Evolutionary conservation across 2,329 filamentous ascomycete species (phyloP).

Genomic region (Botryotinia convoluta): DNA sequence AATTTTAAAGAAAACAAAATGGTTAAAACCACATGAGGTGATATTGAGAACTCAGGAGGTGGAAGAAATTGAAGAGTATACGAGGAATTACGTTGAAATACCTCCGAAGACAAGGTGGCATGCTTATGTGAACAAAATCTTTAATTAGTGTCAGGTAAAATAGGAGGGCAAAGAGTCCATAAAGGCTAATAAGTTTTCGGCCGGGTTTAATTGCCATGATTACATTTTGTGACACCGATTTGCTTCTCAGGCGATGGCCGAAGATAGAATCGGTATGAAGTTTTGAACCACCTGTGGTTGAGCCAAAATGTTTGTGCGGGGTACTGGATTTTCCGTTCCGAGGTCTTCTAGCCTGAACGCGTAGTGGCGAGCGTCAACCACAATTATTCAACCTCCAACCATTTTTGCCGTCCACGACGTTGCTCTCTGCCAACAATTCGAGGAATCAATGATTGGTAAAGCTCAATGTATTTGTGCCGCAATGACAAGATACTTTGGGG

Average conservation of each 20-base stretch:
- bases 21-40: slow-evolving; percentile 50
- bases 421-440: neutral
- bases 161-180: neutral
- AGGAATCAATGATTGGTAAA: neutral
- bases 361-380: neutral
- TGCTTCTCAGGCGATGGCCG: neutral
- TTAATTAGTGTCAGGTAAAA: slow-evolving; percentile 20
- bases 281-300: neutral
- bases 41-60: slow-evolving; percentile 52
- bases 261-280: neutral
- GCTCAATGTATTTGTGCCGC: no score
- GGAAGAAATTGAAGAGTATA: slow-evolving; percentile 61
- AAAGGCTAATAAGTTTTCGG: neutral
- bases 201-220: fast-evolving
- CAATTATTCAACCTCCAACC: neutral
- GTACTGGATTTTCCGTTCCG: neutral
- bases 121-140: slow-evolving; percentile 30
- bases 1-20: slow-evolving; percentile 54
- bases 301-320: neutral
- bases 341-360: neutral
- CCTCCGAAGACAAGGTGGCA: slow-evolving; percentile 30
- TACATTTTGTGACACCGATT: neutral
- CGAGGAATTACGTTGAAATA: slow-evolving; percentile 48
- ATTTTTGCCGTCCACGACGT: neutral
- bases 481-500: neutral